Conservation (phyloP, 2,329 filamentous ascomycete species). For the Lithohypha guttulata region DNA sequence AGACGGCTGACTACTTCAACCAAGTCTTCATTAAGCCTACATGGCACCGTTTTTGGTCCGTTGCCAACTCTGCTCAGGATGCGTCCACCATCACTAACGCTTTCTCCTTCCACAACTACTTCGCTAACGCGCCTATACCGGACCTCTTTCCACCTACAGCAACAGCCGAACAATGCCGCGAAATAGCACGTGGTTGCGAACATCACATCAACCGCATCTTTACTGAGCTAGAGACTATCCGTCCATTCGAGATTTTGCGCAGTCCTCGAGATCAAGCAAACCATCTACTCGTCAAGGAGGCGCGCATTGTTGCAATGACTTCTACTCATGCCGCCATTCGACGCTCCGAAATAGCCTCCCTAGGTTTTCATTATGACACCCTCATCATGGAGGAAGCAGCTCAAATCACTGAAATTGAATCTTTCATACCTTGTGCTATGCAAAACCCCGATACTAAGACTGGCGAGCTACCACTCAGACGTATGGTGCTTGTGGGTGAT, state of each 20-base stretch:
- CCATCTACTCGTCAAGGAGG: conserved; percentile 88
- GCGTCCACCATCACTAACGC: conserved; percentile 51
- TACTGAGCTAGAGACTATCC: conserved; percentile 78
- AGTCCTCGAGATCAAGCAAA: conserved; percentile 87
- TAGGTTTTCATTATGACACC: conserved; percentile 97
- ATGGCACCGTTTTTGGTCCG: conserved; percentile 75
- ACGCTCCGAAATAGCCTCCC: conserved; percentile 72
- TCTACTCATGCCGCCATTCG: conserved; percentile 96
- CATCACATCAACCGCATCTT: conserved; percentile 85
- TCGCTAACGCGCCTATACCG: conserved; percentile 67
- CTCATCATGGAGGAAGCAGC: conserved; percentile 98
- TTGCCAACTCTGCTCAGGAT: conserved; percentile 43
- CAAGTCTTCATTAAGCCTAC: conserved; percentile 78
- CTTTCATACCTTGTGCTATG: conserved; percentile 88
- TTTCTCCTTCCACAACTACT: conserved; percentile 85
- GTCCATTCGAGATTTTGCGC: conserved; percentile 88
- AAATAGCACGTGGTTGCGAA: conserved; percentile 75
- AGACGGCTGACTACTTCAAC: conserved; percentile 95
- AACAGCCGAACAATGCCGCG: conserved; percentile 56
- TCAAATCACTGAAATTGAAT: conserved; percentile 94
- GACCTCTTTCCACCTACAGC: conserved; percentile 64
- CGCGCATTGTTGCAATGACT: conserved; percentile 97
- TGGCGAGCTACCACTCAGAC: conserved; percentile 65
- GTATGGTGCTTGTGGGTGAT: conserved; percentile 86
- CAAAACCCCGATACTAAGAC: conserved; percentile 58